Evolutionary conservation across 2,329 filamentous ascomycete species (phyloP).

Genomic region (Aspergillus sp.): DNA sequence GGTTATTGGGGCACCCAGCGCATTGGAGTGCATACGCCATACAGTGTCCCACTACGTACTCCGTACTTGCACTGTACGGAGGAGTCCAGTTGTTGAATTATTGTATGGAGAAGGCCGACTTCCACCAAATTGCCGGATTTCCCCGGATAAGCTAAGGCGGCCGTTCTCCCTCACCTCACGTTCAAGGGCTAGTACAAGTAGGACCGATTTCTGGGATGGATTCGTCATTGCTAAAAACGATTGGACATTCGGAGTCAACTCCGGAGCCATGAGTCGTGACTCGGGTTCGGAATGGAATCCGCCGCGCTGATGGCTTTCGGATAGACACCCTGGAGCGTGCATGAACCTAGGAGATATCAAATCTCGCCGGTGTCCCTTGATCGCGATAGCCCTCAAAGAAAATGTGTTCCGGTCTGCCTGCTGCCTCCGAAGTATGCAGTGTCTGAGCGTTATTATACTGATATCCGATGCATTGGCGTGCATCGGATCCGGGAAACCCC

Average conservation of each 20-base stretch:
- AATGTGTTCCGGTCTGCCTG: not conserved
- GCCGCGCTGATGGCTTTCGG: not conserved
- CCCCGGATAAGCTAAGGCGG: not conserved
- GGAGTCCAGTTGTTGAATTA: not conserved
- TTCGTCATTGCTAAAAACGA: not conserved
- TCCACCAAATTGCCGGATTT: not conserved
- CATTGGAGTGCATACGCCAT: not conserved
- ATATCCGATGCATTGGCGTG: not conserved
- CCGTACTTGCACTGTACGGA: too few relatives aligned
- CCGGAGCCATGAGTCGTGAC: not conserved
- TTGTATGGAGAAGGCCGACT: not conserved
- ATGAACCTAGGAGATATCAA: not conserved
- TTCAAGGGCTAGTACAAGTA: not conserved
- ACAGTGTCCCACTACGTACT: not conserved
- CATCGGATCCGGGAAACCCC: not conserved
- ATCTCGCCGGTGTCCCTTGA: not conserved
- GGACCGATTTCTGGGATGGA: not conserved
- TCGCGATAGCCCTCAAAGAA: not conserved
- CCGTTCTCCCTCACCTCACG: not conserved
- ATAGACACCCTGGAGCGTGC: not conserved
- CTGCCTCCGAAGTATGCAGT: not conserved
- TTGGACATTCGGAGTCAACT: not conserved
- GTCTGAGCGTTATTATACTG: not conserved
- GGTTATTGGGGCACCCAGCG: not conserved
- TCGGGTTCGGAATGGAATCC: not conserved